Conservation (phyloP, 176 grass and related monocot species). For the Cocos nucifera region DNA sequence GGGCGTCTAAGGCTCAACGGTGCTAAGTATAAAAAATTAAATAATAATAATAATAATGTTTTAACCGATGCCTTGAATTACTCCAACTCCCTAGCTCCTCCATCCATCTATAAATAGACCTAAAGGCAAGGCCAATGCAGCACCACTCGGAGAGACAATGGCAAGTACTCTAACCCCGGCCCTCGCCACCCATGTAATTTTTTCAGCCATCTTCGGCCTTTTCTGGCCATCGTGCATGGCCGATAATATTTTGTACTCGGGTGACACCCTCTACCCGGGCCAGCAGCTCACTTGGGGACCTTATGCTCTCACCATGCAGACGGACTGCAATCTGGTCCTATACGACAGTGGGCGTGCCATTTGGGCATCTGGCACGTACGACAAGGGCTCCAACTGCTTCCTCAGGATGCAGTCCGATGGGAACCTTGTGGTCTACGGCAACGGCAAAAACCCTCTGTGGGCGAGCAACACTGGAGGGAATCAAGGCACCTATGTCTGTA, state of each 20-base stretch:
- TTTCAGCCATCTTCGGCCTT: not conserved
- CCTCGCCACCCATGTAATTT: no score
- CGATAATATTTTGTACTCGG: slow-evolving; percentile 2
- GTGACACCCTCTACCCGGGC: slow-evolving; percentile 3
- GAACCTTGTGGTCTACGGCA: slow-evolving; percentile 24
- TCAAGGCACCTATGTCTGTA: not conserved
- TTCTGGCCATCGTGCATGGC: slow-evolving; percentile 4
- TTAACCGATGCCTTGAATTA: no score
- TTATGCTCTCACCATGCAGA: slow-evolving; percentile 17
- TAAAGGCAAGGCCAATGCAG: no score
- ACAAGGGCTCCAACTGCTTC: slow-evolving; percentile 1
- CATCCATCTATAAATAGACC: no score
- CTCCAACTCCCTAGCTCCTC: no score
- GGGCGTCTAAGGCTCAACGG: no score
- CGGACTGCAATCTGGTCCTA: slow-evolving; percentile 32
- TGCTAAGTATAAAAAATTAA: no score
- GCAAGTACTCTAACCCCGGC: no score
- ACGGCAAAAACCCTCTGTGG: slow-evolving; percentile 1
- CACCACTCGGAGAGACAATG: no score
- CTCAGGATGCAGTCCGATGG: slow-evolving; percentile 14
- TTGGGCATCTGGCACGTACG: slow-evolving; percentile 12
- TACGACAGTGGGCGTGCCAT: slow-evolving; percentile 14
- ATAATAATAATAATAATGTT: no score
- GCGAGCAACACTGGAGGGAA: slow-evolving; percentile 9
- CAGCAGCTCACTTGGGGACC: slow-evolving; percentile 12